phyloP scores from a whole-genome alignment of 2,329 filamentous ascomycete genomes.

The Apiospora kogelbergensis region DNA sequence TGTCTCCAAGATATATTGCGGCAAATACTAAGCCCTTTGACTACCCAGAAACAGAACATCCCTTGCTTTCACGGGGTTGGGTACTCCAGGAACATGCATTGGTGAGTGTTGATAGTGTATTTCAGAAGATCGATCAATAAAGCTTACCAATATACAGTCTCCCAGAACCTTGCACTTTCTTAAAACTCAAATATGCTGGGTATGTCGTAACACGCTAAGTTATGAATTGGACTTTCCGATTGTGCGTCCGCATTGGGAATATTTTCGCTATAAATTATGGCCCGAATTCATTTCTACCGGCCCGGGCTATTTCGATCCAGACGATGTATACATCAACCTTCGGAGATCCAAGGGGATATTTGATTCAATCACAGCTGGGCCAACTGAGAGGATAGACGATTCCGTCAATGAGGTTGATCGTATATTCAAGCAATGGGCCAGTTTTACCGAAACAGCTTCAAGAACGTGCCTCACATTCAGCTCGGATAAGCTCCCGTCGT shows the following conservation, averaged over 20 bases:
- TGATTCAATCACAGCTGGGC: too few species aligned
- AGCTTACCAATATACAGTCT: background rate
- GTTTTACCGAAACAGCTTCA: background rate
- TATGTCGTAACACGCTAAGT: background rate
- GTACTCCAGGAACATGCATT: background rate
- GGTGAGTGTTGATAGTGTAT: background rate
- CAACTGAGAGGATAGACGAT: too few species aligned
- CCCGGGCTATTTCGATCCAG: too few species aligned
- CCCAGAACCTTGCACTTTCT: background rate
- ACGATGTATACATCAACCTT: background rate
- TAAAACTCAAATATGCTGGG: background rate
- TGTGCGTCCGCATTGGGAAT: too few species aligned
- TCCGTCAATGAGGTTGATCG: too few species aligned
- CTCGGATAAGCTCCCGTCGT: background rate
- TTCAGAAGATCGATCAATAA: too few species aligned
- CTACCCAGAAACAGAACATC: background rate
- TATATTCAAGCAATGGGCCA: background rate
- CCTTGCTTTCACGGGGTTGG: background rate
- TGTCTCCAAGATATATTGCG: background rate
- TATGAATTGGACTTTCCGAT: background rate
- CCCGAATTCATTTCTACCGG: too few species aligned
- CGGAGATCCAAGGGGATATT: background rate
- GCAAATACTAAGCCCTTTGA: background rate
- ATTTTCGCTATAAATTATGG: too few species aligned
- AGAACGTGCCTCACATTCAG: background rate